Base-by-base conservation (phyloP, 352 stramenopile genomes). In the Phytophthora niederhauseri region DNA sequence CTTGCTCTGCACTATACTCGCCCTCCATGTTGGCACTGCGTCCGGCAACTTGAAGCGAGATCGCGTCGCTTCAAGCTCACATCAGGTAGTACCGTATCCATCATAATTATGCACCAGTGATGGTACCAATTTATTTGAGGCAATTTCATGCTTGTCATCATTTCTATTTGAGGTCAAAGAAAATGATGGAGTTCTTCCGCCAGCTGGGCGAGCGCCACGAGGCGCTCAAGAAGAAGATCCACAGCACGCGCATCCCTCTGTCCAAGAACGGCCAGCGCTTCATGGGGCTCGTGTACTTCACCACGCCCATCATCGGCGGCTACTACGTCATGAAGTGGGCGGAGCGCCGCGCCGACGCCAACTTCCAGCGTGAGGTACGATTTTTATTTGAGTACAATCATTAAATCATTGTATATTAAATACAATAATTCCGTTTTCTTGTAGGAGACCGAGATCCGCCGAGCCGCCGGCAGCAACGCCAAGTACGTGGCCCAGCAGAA, bases 311-410 rank as follows among this genome's bases (percentile, higher is more conserved):
- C 45, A 70, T 98, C 8, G 81, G 80, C 41, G 94, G 94, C 48
- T 97, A 97, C 71, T 97, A 85, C 67, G 74, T 98, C 61, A 98
- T 98, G 94, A 92, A 98, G 69, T 97, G 90, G 90, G 73, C 91
- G 17, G 82, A 94, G 57, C 69, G 77, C 52, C 80, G 75, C 28
- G 87, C 91, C 9, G 82, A 93, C 34, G 66, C 64, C 48, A 97
- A 97, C 68, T 91, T 94, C 61, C 78, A 84, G 63, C 70, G 77
- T 19, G 84, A 94, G 86, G 86, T 92, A 30, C 26, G 28, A 11
- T 19, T 8, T 12, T 57, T 31, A 34, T 30, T 67, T 48, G 12
- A 62, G 31, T 54, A 46, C 20, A 48, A 24, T 5, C 31, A 7
- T 34, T n/a, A 12, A 8, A 26, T 52, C 38, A 60, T 54, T 53